phyloP scores from a whole-genome alignment of 192 early-diverging fungal species.

The Podila minutissima region DNA sequence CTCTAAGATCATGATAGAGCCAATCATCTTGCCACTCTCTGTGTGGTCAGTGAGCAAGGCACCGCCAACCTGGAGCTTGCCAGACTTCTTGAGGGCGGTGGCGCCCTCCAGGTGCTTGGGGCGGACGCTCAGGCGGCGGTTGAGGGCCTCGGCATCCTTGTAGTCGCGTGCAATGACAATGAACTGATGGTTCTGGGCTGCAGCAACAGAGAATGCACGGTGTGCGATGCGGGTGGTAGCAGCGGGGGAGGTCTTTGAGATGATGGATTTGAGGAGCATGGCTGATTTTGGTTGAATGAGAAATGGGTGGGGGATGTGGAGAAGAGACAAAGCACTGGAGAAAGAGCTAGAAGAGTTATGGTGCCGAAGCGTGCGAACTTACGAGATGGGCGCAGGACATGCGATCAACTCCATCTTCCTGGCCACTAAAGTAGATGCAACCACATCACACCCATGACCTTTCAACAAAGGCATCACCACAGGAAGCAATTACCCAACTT shows the following conservation, averaged over 20 bases:
- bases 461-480: too few species aligned
- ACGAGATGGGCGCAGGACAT: too few species aligned
- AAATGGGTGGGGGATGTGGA: too few species aligned
- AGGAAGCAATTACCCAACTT: too few species aligned
- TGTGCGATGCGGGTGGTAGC: not conserved
- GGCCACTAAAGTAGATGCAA: too few species aligned
- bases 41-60: slow-evolving; percentile 62
- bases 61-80: slow-evolving; percentile 57
- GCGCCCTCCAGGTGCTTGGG: slow-evolving; percentile 56
- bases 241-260: not conserved
- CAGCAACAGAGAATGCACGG: not conserved
- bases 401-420: too few species aligned
- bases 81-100: slow-evolving; percentile 28
- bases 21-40: slow-evolving; percentile 60
- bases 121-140: slow-evolving; percentile 54
- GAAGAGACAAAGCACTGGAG: too few species aligned
- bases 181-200: slow-evolving; percentile 30
- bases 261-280: not conserved
- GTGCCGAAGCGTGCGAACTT: too few species aligned
- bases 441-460: too few species aligned
- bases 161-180: slow-evolving; percentile 63
- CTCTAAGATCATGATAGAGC: slow-evolving; percentile 61
- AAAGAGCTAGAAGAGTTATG: too few species aligned
- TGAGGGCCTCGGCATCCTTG: slow-evolving; percentile 56
- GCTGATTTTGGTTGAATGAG: not conserved